Conservation (phyloP, 257 asterid genomes). For the Rubia yunnanensis region DNA sequence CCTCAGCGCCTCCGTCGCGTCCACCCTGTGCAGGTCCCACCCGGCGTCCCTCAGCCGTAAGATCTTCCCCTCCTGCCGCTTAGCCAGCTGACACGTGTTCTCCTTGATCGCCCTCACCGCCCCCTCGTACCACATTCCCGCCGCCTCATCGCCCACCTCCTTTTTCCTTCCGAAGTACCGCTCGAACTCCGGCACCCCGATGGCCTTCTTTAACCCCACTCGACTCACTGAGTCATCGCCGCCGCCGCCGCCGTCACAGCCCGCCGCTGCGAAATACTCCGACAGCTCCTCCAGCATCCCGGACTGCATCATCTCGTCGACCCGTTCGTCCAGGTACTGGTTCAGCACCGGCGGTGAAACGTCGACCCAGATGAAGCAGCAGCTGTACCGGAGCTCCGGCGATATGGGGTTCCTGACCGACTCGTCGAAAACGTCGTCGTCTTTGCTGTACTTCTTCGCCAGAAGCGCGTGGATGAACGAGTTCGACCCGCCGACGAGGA, state of each 20-base stretch:
- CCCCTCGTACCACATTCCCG: constrained; percentile 30
- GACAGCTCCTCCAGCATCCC: constrained; percentile 74
- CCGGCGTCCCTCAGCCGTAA: constrained; percentile 60
- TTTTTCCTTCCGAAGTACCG: constrained; percentile 18
- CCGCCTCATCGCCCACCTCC: background rate
- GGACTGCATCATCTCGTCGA: constrained; percentile 71
- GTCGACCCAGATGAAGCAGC: constrained; percentile 80
- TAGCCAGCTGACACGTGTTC: constrained; percentile 65
- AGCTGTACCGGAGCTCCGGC: constrained; percentile 39
- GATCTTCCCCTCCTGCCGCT: constrained; percentile 64
- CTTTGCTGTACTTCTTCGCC: constrained; percentile 36
- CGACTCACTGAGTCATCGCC: constrained; percentile 16
- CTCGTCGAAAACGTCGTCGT: constrained; percentile 38
- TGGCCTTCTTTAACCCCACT: constrained; percentile 62
- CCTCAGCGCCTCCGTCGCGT: constrained; percentile 57
- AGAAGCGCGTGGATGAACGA: constrained; percentile 56
- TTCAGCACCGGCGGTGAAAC: constrained; percentile 45
- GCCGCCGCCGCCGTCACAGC: background rate
- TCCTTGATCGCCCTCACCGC: constrained; percentile 66
- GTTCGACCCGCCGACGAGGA: constrained; percentile 90
- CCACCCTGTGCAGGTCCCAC: constrained; percentile 69
- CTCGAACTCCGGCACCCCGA: constrained; percentile 81
- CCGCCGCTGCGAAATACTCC: constrained; percentile 24
- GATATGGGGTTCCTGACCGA: constrained; percentile 18
- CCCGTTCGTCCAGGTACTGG: constrained; percentile 44